Percentiles rank a stretch among this genome's conserved stretches.
These are phyloP conservation scores for Triticum monococcum DNA, from an alignment of 176 grass and related monocot genomes.

Conservation along the genomic window DNA sequence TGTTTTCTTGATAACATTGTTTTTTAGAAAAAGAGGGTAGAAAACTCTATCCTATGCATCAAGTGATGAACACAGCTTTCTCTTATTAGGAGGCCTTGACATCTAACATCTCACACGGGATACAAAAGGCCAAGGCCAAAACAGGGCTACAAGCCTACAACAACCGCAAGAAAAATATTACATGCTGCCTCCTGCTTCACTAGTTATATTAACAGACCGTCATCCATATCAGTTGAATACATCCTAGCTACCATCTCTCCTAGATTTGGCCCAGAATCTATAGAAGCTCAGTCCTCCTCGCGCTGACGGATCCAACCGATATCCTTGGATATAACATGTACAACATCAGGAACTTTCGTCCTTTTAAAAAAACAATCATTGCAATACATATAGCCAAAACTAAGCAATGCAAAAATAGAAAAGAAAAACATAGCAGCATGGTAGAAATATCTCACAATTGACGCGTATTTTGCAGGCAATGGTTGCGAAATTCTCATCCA, in stretches of 20 bases:
- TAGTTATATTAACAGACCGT: too few species aligned
- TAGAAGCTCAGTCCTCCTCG: background rate
- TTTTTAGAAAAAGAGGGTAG: too few species aligned
- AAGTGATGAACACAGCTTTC: too few species aligned
- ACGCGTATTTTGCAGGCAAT: slow-evolving; percentile 57
- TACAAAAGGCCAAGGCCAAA: too few species aligned
- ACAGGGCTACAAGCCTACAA: too few species aligned
- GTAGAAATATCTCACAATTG: background rate
- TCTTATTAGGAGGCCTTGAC: too few species aligned
- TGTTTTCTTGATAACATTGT: background rate
- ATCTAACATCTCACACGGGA: too few species aligned
- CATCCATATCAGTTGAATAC: background rate
- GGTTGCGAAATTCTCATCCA: slow-evolving; percentile 74
- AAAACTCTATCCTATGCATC: too few species aligned
- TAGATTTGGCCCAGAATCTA: background rate
- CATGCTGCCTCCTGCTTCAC: too few species aligned
- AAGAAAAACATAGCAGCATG: background rate
- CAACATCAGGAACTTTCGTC: background rate
- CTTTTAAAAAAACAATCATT: background rate
- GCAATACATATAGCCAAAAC: background rate
- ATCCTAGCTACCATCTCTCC: background rate
- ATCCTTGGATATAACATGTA: background rate
- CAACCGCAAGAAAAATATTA: too few species aligned
- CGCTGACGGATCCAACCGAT: background rate
- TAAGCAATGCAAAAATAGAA: background rate